Base-by-base conservation (phyloP, 345 rosid species). In the Gossypium sturtianum region DNA sequence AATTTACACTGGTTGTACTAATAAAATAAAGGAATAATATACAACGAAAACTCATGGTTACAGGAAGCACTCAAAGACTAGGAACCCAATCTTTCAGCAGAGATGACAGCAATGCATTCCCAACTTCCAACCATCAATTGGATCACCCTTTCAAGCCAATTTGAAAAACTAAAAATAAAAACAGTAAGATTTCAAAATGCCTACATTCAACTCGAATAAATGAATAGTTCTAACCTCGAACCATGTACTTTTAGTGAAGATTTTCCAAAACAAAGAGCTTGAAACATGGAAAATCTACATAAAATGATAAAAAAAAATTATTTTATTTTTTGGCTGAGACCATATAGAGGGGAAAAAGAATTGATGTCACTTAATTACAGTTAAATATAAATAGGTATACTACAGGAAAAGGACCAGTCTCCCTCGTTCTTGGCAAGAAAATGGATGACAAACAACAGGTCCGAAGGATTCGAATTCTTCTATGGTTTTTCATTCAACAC, bases 401-500 rank as follows among this genome's bases (percentile, higher is more conserved):
- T 64, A 41, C 69, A 20, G 13, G 29, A 66, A 44, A 66, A 19
- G 29, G 16, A 66, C 38, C 9, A 22, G 4, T 19, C 9, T 15
- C 45, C 22, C 13, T 44, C 11, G 9, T 57, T 75, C 7, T 23
- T n/a, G 27, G 64, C 27, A 53, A 59, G 10, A 38, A 8, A 22
- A 59, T n/a, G 47, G 66, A 68, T 61, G 74, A 77, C 45, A 20
- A 72, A 25, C 78, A 64, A 71, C 57, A 1, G 45, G 60, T 63
- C 54, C 47, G 34, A 20, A 20, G 78, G 54, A 62, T 53, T 53
- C 64, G 58, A 60, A 47, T 72, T 48, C 71, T 62, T 52, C 65
- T 76, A 60, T 62, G 19, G 74, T 11, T 51, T 47, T 52, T 52
- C 57, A 52, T 56, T 66, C 72, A 45, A 44, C 80, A 65, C 19